Conservation (phyloP, 306 rosid genomes). For the Inga oerstediana region DNA sequence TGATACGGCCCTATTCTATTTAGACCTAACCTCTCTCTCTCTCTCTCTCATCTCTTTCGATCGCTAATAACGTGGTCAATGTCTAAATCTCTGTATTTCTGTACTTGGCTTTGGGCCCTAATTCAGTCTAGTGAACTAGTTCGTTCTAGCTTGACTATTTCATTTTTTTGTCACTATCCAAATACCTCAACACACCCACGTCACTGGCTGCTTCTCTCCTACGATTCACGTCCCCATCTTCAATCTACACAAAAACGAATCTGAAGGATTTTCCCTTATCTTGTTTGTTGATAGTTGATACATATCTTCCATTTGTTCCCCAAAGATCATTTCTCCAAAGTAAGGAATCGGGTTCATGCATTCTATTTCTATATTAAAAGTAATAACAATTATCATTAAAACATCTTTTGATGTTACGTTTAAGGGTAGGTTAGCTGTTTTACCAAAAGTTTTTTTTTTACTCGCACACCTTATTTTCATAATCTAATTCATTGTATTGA, state of each 20-base stretch:
- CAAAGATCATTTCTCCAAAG: not conserved
- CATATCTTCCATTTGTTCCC: not conserved
- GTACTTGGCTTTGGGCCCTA: slow-evolving; percentile 12
- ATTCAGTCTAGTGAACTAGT: not conserved
- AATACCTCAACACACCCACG: not conserved
- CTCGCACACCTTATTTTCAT: not conserved
- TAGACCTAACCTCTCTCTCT: not conserved
- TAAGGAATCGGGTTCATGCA: not conserved
- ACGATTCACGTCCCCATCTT: not conserved
- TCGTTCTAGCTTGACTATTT: slow-evolving; percentile 8
- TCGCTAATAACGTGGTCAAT: not conserved
- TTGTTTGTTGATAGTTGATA: not conserved
- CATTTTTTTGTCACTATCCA: slow-evolving; percentile 7
- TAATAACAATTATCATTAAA: not conserved
- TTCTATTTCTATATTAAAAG: not conserved
- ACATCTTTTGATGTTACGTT: not conserved
- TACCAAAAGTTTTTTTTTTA: not conserved
- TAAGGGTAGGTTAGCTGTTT: not conserved
- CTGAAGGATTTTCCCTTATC: not conserved
- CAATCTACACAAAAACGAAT: not conserved
- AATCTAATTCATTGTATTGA: not conserved
- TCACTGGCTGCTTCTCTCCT: not conserved
- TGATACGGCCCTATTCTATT: slow-evolving; percentile 7
- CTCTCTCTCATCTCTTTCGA: not conserved
- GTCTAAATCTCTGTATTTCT: not conserved